phyloP scores from a whole-genome alignment of 2,329 filamentous ascomycete species.

The Rutstroemia sp. region DNA sequence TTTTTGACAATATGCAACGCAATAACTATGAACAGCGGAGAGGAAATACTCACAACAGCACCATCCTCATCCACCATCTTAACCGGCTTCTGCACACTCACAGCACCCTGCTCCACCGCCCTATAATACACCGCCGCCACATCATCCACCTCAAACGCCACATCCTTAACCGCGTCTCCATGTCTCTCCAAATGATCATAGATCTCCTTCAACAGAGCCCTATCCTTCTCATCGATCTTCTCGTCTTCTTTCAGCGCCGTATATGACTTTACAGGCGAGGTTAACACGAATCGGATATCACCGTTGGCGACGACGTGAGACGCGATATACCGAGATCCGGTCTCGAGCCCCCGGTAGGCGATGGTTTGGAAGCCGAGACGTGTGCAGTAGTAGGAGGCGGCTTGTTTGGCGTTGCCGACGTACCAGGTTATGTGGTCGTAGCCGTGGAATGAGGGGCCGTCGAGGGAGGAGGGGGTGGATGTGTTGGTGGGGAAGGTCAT shows the following conservation, averaged over 20 bases:
- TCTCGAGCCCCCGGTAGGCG: constrained; percentile 84
- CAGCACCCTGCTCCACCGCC: constrained; percentile 59
- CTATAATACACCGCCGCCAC: constrained; percentile 71
- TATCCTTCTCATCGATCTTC: constrained; percentile 55
- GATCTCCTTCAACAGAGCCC: constrained; percentile 61
- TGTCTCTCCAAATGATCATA: constrained; percentile 78
- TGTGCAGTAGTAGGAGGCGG: constrained; percentile 78
- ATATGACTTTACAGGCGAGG: constrained; percentile 65
- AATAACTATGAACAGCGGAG: not conserved
- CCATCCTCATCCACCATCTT: constrained; percentile 52
- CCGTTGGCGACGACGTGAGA: constrained; percentile 79
- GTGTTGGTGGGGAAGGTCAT: constrained; percentile 30
- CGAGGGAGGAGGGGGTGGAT: not conserved
- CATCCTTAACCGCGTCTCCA: constrained; percentile 90
- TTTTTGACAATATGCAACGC: too few relatives aligned
- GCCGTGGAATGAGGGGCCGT: constrained; percentile 53
- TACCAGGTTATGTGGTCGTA: constrained; percentile 96
- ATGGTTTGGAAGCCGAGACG: constrained; percentile 80
- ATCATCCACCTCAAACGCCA: constrained; percentile 89
- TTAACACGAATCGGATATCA: constrained; percentile 74
- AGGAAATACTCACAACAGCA: constrained; percentile 2
- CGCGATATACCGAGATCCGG: constrained; percentile 70
- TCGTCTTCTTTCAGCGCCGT: constrained; percentile 49
- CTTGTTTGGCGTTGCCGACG: constrained; percentile 95
- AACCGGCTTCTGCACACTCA: constrained; percentile 54